A percentile compares a stretch with the other conserved stretches of the same genome.
These are phyloP conservation scores for Paragyromitra xinjiangensis DNA, from an alignment of 495 filamentous ascomycete genomes.

Conservation along the genomic window DNA sequence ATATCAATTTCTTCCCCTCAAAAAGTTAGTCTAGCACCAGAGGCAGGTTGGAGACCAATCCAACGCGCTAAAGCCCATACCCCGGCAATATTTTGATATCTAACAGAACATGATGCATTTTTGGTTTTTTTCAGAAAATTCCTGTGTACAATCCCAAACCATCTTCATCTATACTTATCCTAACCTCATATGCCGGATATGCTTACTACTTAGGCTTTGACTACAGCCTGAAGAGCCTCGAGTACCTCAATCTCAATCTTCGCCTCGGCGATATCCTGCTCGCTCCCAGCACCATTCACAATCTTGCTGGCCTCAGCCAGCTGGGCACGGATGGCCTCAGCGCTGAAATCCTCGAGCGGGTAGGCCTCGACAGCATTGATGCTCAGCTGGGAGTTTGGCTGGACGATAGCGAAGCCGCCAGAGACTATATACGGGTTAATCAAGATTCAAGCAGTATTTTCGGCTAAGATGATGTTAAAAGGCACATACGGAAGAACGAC, in stretches of 20 bases:
- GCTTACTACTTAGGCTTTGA: constrained; percentile 62
- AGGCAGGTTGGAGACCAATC: not conserved
- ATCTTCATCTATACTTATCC: constrained; percentile 35
- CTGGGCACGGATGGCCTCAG: constrained; percentile 80
- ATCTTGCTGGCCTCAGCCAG: constrained; percentile 95
- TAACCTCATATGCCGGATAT: constrained; percentile 29
- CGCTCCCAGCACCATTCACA: constrained; percentile 85
- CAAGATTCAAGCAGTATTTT: constrained; percentile 22
- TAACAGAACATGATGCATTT: constrained; percentile 21
- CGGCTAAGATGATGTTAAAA: not conserved
- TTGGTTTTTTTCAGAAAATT: constrained; percentile 29
- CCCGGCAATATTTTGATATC: constrained; percentile 30
- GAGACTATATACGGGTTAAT: constrained; percentile 70
- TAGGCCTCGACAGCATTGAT: constrained; percentile 98
- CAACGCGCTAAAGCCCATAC: not conserved
- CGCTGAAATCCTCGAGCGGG: constrained; percentile 92
- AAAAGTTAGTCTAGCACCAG: not conserved
- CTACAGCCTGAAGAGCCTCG: constrained; percentile 75
- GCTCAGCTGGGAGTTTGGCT: constrained; percentile 92
- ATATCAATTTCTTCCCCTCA: not conserved
- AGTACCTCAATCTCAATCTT: constrained; percentile 98
- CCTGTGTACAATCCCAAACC: constrained; percentile 43
- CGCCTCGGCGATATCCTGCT: constrained; percentile 97
- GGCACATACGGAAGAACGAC: constrained; percentile 93
- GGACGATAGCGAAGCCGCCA: constrained; percentile 95